Evolutionary conservation across 176 grass and related monocot species (phyloP), one percentile per base, ranked within the genome.

Genomic region (Zoysia pacifica): DNA sequence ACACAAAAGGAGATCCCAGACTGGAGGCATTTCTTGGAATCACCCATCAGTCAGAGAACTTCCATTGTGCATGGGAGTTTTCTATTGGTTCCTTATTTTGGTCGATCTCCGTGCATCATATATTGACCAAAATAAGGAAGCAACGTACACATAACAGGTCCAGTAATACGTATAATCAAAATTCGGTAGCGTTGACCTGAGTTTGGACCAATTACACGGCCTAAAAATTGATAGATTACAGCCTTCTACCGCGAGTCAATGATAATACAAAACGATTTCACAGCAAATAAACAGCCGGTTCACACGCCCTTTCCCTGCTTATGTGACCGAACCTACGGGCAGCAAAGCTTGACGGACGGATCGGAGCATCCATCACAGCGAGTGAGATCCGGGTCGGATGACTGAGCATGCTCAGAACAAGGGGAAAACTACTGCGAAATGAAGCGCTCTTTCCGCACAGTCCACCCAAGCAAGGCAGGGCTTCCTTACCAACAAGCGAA

Each of bases 401-500:
- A 7, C 15, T 4, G 13, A 16, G 28, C 28, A 28, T 28, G 28
- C 28, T 4, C 77, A 46, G 4, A 46, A 40, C 65, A 28, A 58
- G 4, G 35, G 5, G 3, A 58, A 68, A 56, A 0, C n/a, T 19
- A 39, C 37, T 6, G 35, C 63, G 8, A n/a, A 44, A 36, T 39
- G 10, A 52, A 16, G 52, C 18, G 14, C 18, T 12, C 65, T 36
- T 40, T 28, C 55, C 18, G 16, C 54, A 43, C 11, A 56, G 35
- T 36, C 38, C 38, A 9, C 45, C 6, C 59, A 64, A 28, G 28
- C 52, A 11, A 79, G 40, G 9, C 4, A 51, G 9, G 39, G 50
- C 40, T 65, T 68, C 19, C 77, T 79, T 79, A 79, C 77, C 77
- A 37, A 42, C 51, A 43, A 79, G 5, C 62, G 76, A 55, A 16